Conservation (phyloP, 305 asterid genomes). For the Rubia tinctorum region DNA sequence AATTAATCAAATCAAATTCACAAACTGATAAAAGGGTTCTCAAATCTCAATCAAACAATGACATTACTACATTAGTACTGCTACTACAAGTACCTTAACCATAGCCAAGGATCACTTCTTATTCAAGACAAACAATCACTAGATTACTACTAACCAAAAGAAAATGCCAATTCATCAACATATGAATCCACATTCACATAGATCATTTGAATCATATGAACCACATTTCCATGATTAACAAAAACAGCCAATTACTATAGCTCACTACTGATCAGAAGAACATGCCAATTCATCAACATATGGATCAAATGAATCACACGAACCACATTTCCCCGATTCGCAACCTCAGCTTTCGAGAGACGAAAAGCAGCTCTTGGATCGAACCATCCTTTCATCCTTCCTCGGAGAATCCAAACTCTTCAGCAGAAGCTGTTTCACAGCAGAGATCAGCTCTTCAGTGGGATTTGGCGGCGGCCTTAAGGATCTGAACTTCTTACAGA, state of each 20-base stretch:
- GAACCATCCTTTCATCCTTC: constrained; percentile 31
- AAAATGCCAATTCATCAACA: background rate
- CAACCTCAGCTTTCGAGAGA: constrained; percentile 28
- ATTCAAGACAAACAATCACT: background rate
- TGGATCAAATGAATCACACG: background rate
- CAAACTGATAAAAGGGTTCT: background rate
- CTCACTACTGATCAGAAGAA: too few species aligned
- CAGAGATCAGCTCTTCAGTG: constrained; percentile 51
- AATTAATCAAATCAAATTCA: background rate
- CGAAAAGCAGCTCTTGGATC: constrained; percentile 37
- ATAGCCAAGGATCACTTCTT: background rate
- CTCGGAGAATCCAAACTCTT: constrained; percentile 69
- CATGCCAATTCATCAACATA: constrained; percentile 1
- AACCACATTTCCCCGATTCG: background rate
- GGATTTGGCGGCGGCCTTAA: constrained; percentile 52
- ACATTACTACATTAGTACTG: background rate
- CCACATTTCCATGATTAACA: background rate
- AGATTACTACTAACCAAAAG: background rate
- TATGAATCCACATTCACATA: background rate
- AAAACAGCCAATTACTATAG: too few species aligned
- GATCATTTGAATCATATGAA: background rate
- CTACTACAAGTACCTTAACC: background rate
- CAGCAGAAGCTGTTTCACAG: constrained; percentile 60
- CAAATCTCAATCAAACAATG: background rate
- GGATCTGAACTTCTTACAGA: constrained; percentile 51